These are phyloP conservation scores for Aureobasidium sp. DNA, from an alignment of 2,329 filamentous ascomycete genomes.

Conservation along the genomic window DNA sequence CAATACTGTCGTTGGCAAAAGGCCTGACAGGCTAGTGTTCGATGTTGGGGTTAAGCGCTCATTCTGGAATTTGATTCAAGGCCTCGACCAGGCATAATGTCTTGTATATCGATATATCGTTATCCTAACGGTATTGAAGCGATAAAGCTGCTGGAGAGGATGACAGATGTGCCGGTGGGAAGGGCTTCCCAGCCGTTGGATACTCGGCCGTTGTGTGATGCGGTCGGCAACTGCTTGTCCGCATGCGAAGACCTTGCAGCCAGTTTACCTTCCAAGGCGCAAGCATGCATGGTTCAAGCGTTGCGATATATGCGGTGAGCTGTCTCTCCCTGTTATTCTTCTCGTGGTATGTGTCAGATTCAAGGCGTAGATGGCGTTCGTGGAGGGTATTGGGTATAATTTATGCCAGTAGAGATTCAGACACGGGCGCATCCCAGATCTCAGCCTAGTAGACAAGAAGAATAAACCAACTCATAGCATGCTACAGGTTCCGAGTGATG, in stretches of 20 bases:
- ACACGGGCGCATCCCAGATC: not conserved
- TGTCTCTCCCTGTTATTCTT: slow-evolving; percentile 2
- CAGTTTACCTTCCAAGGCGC: not conserved
- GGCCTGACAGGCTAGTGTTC: not conserved
- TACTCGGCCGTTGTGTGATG: not conserved
- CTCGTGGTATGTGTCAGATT: not conserved
- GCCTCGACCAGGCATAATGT: not conserved
- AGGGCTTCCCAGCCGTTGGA: slow-evolving; percentile 7
- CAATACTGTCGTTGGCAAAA: slow-evolving; percentile 1
- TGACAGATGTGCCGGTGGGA: slow-evolving; percentile 7
- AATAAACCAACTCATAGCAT: not conserved
- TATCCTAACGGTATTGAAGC: not conserved
- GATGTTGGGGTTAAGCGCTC: not conserved
- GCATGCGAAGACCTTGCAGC: not conserved
- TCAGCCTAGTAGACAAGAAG: not conserved
- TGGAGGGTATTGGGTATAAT: not conserved
- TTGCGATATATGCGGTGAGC: not conserved
- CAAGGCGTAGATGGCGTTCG: not conserved
- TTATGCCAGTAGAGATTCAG: not conserved
- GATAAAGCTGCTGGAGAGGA: not conserved
- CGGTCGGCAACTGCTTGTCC: not conserved
- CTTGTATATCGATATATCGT: slow-evolving; percentile 2
- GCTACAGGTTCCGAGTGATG: not conserved
- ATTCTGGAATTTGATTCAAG: not conserved
- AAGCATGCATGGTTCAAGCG: not conserved